Base-by-base conservation (phyloP, 208 protist genomes). In the Vickermania ingenoplastis region DNA sequence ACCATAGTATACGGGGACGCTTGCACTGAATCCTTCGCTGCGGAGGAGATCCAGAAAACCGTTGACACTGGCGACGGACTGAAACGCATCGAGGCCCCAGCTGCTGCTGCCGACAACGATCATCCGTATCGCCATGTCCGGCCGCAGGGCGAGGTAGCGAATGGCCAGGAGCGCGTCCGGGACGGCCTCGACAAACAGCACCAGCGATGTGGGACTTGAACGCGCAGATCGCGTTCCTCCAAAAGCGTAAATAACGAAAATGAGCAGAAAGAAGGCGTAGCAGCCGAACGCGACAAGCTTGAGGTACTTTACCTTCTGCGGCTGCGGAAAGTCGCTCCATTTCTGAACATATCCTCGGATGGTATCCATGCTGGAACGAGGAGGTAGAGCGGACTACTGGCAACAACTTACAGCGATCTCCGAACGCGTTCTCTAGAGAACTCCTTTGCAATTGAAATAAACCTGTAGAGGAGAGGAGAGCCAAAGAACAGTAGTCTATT, bases 191-290 rank as follows among this genome's bases (percentile, higher is more conserved):
- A 80, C 84, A 59, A 93, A 93, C 25, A 93, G 24, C 4, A 93
- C 66, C 1, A 63, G 67, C 1, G 69, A 56, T 5, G 49, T 53
- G 13, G 77, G 67, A 1, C 53, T 31, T 2, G n/a, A 53, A 1
- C 67, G 69, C 48, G 61, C 75, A 31, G 67, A 77, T 21, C 65
- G 69, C 0, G 74, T 89, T 2, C 81, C 70, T 4, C 82, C 80
- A 75, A 86, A 89, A 3, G 59, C 75, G 56, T 87, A 90, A 36
- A 88, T 83, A 3, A 93, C 67, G 59, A 93, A 61, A 49, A 87
- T 72, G 0, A 93, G 41, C 17, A 93, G 67, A 28, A 81, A 86
- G 31, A 89, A 23, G 25, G 69, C 55, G 63, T 81, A 92, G 45
- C 69, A 85, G 5, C 61, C 63, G 57, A 83, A 81, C 13, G 74